A percentile compares a stretch with the other conserved stretches of the same genome.
These are phyloP conservation scores for Russula vinacea DNA, from an alignment of 768 basidiomycete genomes.

Conservation along the genomic window DNA sequence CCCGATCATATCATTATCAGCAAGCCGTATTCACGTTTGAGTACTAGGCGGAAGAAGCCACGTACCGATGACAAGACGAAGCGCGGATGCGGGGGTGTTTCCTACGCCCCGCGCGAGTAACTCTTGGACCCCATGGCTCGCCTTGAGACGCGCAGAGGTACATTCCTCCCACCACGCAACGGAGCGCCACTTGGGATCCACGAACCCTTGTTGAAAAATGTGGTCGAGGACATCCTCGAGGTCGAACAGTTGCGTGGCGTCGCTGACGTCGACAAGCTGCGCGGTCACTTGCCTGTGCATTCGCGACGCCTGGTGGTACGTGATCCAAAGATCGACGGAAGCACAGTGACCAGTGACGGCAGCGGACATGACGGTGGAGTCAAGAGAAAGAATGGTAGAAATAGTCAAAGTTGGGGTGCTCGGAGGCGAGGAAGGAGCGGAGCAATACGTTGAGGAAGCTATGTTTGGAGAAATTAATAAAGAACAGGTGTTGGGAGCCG, in stretches of 20 bases:
- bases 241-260: conserved; percentile 41
- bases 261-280: conserved; percentile 49
- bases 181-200: conserved; percentile 45
- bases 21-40: not conserved
- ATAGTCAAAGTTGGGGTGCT: conserved; percentile 4
- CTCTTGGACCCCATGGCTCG: conserved; percentile 40
- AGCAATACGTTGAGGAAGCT: not conserved
- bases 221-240: conserved; percentile 50
- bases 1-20: not conserved
- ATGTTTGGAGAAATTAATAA: not conserved
- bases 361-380: not conserved
- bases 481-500: no score
- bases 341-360: not conserved
- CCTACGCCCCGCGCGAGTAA: conserved; percentile 41
- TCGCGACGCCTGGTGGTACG: conserved; percentile 48
- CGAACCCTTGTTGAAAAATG: conserved; percentile 46
- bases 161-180: conserved; percentile 46
- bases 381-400: conserved; percentile 7
- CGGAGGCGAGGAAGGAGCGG: not conserved
- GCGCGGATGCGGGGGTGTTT: conserved; percentile 43
- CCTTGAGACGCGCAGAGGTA: conserved; percentile 40
- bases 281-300: conserved; percentile 42
- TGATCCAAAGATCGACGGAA: conserved; percentile 46
- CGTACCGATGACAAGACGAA: conserved; percentile 48
- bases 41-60: not conserved